These are phyloP conservation scores for Candida sp. DNA, from an alignment of 1,139 yeast species.

Conservation along the genomic window DNA sequence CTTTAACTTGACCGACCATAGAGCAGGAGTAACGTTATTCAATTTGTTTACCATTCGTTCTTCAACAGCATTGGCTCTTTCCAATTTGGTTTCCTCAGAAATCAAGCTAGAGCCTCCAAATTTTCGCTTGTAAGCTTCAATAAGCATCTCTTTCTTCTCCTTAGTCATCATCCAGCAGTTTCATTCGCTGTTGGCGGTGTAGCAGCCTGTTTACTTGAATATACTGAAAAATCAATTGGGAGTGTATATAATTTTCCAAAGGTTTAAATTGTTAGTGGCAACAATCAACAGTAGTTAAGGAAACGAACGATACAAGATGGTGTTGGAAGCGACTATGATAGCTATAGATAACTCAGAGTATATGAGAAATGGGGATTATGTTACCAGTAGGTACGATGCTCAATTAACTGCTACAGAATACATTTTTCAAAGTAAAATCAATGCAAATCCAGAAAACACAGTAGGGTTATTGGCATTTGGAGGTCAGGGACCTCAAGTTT, in stretches of 20 bases:
- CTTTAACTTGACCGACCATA: conserved; percentile 35
- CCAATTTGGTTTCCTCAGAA: conserved; percentile 15
- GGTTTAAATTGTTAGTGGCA: conserved; percentile 3
- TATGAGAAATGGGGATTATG: conserved; percentile 93
- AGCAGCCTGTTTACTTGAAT: conserved; percentile 8
- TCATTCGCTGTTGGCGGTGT: background rate
- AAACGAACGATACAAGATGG: conserved; percentile 46
- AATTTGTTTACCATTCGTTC: conserved; percentile 28
- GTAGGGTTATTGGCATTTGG: conserved; percentile 90
- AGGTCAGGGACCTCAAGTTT: conserved; percentile 80
- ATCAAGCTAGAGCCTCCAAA: conserved; percentile 30
- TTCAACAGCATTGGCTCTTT: conserved; percentile 16
- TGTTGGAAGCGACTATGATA: conserved; percentile 93
- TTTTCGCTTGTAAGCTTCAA: conserved; percentile 30
- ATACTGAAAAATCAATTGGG: background rate
- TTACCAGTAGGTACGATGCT: conserved; percentile 88
- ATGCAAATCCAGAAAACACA: conserved; percentile 89
- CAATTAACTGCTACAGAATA: conserved; percentile 91
- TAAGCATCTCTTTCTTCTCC: background rate
- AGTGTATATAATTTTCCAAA: background rate
- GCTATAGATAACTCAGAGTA: conserved; percentile 95
- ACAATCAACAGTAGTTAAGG: background rate
- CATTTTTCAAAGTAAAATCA: conserved; percentile 81
- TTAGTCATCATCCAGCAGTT: conserved; percentile 1
- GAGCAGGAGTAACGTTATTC: conserved; percentile 39